Conservation (phyloP, 2,329 filamentous ascomycete genomes). For the Aspergillus fumigatus region DNA sequence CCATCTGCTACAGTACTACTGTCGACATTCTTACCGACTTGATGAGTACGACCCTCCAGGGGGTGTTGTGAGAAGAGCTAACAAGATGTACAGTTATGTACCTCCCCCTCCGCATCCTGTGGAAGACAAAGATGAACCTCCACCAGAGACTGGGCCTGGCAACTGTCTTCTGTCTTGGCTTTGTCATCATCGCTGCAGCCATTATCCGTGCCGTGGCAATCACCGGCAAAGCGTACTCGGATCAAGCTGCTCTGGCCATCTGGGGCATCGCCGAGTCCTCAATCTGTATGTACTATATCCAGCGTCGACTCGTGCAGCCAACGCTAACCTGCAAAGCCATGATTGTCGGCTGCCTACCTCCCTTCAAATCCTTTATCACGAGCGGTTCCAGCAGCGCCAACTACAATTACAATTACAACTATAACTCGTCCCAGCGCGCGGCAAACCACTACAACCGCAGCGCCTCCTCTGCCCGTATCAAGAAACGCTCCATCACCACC, state of each 20-base stretch:
- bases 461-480: background rate
- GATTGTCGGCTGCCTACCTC: conserved; percentile 15
- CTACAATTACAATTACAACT: background rate
- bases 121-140: conserved; percentile 21
- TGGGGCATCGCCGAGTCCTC: conserved; percentile 18
- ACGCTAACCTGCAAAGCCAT: conserved; percentile 5
- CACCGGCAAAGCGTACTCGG: conserved; percentile 17
- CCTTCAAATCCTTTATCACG: conserved; percentile 14
- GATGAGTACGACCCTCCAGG: conserved; percentile 15
- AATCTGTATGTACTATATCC: conserved; percentile 9
- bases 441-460: background rate
- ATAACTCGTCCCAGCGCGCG: background rate
- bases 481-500: background rate
- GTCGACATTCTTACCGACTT: conserved; percentile 22
- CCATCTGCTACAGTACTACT: conserved; percentile 17
- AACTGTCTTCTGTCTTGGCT: conserved; percentile 24
- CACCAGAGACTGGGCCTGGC: conserved; percentile 24
- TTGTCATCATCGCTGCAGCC: conserved; percentile 21
- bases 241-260: conserved; percentile 14
- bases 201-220: conserved; percentile 25
- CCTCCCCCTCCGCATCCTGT: conserved; percentile 25
- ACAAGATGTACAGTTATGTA: conserved; percentile 22
- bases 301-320: background rate
- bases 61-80: background rate
- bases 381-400: background rate